Evolutionary conservation across 139 green algal genomes (phyloP), one percentile per base, ranked within the genome.

Genomic region (Chlorella vulgaris): DNA sequence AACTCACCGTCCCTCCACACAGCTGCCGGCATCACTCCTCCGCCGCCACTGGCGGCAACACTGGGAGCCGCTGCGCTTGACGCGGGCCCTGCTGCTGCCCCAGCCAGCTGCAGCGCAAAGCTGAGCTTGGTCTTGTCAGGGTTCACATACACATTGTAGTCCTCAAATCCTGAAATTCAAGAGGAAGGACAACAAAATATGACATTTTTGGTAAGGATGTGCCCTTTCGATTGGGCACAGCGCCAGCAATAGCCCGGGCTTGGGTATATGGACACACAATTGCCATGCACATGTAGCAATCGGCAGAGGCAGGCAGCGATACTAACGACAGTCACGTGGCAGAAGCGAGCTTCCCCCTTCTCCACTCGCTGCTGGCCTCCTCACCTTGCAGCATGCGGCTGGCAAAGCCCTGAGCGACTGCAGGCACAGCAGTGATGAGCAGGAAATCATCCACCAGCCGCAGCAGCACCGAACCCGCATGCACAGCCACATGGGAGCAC

Each of bases 391-490:
- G 83, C 80, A 94, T 79, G 22, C 87, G 70, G 6, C 21, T 22
- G 3, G 81, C 80, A 28, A 96, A 68, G 1, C 87, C 89, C 42
- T 94, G 86, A 18, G 91, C 93, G 2, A 91, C 91, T 5, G 85
- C 67, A 19, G 81, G 87, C 8, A 70, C 85, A 1, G 83, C 90
- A 22, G 92, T 95, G 55, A 98, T 74, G 28, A 96, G 86, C 39
- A 98, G 86, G 66, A 93, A 96, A 81, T 98, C 95, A 68, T 98
- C 95, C 29, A 98, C 88, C 35, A 96, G 86, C 0, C 95, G 89
- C 79, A 97, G 55, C 78, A 97, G 78, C 51, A 96, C 60, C 2
- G 87, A 92, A 31, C 81, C 70, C 5, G 81, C 65, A 2, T 35
- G 39, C 53, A 65, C 13, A 21, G 63, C 69, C 40, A 74, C 65